Conservation (phyloP, 148 eudicot genomes). For the Chenopodium album region DNA sequence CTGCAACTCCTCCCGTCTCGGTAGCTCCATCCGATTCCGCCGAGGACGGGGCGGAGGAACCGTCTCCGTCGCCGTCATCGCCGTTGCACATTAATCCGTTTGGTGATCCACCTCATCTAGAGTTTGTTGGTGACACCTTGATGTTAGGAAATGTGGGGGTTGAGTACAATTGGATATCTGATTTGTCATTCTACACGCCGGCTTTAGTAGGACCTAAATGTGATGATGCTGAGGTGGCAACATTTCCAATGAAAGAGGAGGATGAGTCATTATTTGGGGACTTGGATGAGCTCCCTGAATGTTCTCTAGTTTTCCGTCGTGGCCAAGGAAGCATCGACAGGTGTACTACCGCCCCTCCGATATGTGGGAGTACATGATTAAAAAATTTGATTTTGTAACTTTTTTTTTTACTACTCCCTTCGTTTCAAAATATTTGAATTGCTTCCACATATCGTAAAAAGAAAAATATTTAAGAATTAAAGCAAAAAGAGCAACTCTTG, state of each 20-base stretch:
- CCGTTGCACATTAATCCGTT: conserved; percentile 24
- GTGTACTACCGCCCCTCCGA: conserved; percentile 23
- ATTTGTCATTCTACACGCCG: conserved; percentile 39
- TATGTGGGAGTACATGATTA: conserved; percentile 35
- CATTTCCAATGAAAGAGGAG: conserved; percentile 49
- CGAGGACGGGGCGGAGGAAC: neutral
- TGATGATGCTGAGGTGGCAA: conserved; percentile 35
- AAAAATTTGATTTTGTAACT: neutral
- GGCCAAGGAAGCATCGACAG: conserved; percentile 18
- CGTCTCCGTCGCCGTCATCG: neutral
- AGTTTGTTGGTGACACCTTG: conserved; percentile 25
- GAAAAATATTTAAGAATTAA: neutral
- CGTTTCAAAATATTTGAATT: neutral
- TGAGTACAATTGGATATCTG: conserved; percentile 50
- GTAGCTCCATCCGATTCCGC: neutral
- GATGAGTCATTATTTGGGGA: conserved; percentile 58
- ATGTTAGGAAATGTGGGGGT: conserved; percentile 25
- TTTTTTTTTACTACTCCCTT: conserved; percentile 9
- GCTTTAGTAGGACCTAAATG: conserved; percentile 41
- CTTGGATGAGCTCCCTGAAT: conserved; percentile 62
- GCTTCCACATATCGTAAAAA: neutral
- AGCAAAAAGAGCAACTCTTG: neutral
- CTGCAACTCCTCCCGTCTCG: neutral
- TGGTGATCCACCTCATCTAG: conserved; percentile 25
- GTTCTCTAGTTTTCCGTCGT: conserved; percentile 43